phyloP scores from a whole-genome alignment of 2,329 filamentous ascomycete genomes.

The Alternaria ventricosa region DNA sequence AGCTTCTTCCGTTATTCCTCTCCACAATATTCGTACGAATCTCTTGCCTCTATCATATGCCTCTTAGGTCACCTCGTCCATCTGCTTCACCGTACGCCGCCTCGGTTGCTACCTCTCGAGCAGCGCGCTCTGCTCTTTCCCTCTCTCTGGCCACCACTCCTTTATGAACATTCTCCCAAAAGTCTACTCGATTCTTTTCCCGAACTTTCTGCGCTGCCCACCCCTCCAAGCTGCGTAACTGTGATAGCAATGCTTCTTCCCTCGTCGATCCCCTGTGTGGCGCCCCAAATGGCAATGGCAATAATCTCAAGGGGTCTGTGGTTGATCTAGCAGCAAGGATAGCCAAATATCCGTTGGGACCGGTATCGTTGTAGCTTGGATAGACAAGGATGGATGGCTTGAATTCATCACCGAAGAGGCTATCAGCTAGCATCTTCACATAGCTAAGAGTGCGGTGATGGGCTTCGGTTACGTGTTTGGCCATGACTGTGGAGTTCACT shows the following conservation, averaged over 20 bases:
- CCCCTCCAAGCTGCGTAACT: not conserved
- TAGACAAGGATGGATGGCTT: not conserved
- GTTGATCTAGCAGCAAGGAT: not conserved
- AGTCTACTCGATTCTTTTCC: not conserved
- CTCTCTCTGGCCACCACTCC: fast-evolving
- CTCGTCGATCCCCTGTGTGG: not conserved
- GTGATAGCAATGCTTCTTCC: not conserved
- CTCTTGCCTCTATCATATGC: not conserved
- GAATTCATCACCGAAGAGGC: not conserved
- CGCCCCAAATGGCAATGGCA: not conserved
- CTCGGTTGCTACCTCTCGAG: not conserved
- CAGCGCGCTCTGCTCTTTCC: not conserved
- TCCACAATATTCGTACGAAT: not conserved
- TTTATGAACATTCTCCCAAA: not conserved
- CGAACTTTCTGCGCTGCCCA: not conserved
- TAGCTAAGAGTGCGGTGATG: not conserved
- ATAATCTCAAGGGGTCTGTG: too few relatives aligned
- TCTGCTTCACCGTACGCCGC: not conserved
- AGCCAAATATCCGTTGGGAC: not conserved
- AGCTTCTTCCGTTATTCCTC: not conserved
- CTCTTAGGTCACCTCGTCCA: not conserved
- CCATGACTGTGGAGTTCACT: not conserved
- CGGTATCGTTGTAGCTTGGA: not conserved
- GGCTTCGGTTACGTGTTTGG: not conserved
- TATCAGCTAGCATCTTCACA: not conserved